Evolutionary conservation across 2,329 filamentous ascomycete species (phyloP), one percentile per base, ranked within the genome.

Genomic region (Pestalotiopsis sp.): DNA sequence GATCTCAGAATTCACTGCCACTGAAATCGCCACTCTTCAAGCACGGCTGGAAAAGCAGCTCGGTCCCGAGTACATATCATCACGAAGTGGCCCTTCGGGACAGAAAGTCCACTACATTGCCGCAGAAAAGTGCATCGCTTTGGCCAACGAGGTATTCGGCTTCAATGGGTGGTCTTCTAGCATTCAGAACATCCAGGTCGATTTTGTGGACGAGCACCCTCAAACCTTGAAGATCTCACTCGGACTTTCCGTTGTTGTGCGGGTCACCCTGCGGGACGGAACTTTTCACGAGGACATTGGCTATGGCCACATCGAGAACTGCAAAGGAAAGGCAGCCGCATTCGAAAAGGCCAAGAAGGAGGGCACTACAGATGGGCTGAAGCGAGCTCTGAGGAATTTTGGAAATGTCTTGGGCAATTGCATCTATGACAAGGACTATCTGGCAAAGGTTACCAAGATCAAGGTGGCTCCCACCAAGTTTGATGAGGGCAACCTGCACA

Each of bases 311-410:
- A 97, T 97, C 74, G 95, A 98, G 80, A 99, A 99, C 77, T 94
- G 92, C 80, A 97, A 95, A 81, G 93, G 93, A 68, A 99, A 99
- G 82, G 95, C 95, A 3, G 92, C 93, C 65, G 96, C 95, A 0
- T 99, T 98, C 76, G 96, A 99, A 79, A 99, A 99, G 82, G 95
- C 96, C 1, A 99, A 98, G 84, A 99, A 99, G 80, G 95, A 98
- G 83, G 97, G 94, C 7, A 97, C 94, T 2, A 98, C 97, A 11
- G 96, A 99, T 81, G 96, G 91, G 1, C 79, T 99, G 77, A 99
- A 99, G 82, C 88, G 96, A 73, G 90, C 96, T 1, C 79, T 99
- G 75, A 88, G 95, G 69, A 98, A 91, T 71, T 99, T 99, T 80
- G 96, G 96, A 69, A 98, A 98, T 75, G 92, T 98, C 17, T 85